Evolutionary conservation across 768 basidiomycete species (phyloP).

Genomic region (Phanerochaete sordida): DNA sequence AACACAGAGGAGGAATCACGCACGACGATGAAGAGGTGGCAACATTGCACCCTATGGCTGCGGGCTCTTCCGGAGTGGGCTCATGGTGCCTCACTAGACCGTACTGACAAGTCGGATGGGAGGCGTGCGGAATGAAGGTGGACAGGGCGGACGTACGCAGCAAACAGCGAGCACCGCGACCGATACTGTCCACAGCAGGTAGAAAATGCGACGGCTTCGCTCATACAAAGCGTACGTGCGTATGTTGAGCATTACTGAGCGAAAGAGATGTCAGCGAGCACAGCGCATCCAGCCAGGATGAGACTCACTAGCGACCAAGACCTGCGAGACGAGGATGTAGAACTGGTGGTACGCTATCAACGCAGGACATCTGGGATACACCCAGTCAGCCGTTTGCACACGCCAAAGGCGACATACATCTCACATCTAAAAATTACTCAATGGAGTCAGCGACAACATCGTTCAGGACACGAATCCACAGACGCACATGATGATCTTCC

Average conservation of each 20-base stretch:
- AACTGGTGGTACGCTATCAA: slow-evolving; percentile 4
- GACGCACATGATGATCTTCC: neutral
- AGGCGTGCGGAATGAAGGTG: neutral
- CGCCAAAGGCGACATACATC: too few relatives aligned
- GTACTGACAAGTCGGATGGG: neutral
- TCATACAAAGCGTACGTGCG: slow-evolving; percentile 13
- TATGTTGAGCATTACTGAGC: slow-evolving; percentile 8
- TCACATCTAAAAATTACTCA: too few relatives aligned
- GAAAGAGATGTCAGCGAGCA: neutral
- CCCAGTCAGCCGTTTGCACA: neutral
- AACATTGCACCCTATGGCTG: neutral
- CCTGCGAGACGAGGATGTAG: slow-evolving; percentile 2
- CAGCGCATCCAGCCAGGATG: neutral
- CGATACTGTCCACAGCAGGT: neutral
- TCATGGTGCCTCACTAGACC: neutral
- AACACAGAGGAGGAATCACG: neutral
- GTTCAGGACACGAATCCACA: neutral
- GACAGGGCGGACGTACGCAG: neutral
- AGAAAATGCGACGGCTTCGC: neutral
- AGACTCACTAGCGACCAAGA: slow-evolving; percentile 2
- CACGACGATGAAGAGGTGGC: neutral
- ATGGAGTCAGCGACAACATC: neutral
- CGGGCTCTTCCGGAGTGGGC: neutral
- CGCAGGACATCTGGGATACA: neutral
- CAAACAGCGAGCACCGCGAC: neutral